Evolutionary conservation across 495 filamentous ascomycete species (phyloP).

Genomic region (Lindgomyces ingoldianus): DNA sequence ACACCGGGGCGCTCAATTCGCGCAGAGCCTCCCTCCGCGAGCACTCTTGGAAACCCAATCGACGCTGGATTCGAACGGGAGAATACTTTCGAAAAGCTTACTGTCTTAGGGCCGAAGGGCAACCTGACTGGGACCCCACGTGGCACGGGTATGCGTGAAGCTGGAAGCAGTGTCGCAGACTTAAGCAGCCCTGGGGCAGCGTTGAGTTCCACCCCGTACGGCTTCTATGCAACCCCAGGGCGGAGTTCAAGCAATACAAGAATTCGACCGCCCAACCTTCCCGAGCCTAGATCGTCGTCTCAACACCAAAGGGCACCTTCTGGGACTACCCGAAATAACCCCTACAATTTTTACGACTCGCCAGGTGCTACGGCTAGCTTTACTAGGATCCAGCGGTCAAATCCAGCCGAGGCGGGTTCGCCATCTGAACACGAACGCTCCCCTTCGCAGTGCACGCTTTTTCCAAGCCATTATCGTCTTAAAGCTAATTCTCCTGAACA

Average conservation of each 20-base stretch:
- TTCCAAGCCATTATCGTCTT: conserved; percentile 4
- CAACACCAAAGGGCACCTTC: no score
- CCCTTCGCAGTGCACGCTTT: conserved; percentile 17
- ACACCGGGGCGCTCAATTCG: conserved; percentile 3
- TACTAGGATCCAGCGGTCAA: no score
- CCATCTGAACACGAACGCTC: conserved; percentile 1
- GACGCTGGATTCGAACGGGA: conserved; percentile 22
- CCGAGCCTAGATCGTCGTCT: no score
- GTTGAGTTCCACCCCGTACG: conserved; percentile 18
- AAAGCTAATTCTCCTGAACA: not conserved
- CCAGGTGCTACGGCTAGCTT: no score
- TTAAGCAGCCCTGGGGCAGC: conserved; percentile 41
- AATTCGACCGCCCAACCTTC: not conserved
- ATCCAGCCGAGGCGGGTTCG: no score
- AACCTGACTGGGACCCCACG: conserved; percentile 44
- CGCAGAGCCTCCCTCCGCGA: conserved; percentile 27
- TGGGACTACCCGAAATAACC: no score
- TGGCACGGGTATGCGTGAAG: conserved; percentile 42
- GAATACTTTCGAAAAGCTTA: conserved; percentile 41
- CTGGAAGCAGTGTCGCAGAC: conserved; percentile 46
- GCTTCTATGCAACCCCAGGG: conserved; percentile 10
- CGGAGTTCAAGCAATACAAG: conserved; percentile 1
- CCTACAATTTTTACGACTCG: no score
- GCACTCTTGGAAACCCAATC: not conserved
- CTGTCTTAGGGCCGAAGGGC: conserved; percentile 36